These are phyloP conservation scores for Tylopilus sp. DNA, from an alignment of 768 basidiomycete species.

Conservation along the genomic window DNA sequence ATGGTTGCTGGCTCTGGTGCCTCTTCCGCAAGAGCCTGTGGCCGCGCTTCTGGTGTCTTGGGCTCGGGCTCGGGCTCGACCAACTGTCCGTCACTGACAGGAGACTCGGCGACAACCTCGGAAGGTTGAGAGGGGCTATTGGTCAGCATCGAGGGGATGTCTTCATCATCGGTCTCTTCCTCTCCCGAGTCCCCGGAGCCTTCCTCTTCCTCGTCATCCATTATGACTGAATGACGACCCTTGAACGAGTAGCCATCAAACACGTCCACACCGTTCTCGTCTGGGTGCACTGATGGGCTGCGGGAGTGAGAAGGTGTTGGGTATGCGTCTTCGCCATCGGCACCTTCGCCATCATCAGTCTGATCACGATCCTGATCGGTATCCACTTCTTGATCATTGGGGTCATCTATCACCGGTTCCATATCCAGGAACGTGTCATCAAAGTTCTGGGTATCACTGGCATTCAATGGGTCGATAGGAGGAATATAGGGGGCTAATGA, in stretches of 20 bases:
- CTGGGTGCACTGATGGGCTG: slow-evolving; percentile 61
- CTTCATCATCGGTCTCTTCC: slow-evolving; percentile 38
- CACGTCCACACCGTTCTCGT: slow-evolving; percentile 58
- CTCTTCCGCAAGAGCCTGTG: slow-evolving; percentile 32
- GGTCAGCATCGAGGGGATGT: slow-evolving; percentile 26
- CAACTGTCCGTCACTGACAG: slow-evolving; percentile 29
- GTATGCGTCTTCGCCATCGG: slow-evolving; percentile 71
- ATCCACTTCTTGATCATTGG: slow-evolving; percentile 58
- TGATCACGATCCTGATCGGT: slow-evolving; percentile 67
- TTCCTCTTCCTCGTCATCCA: slow-evolving; percentile 64
- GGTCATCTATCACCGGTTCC: slow-evolving; percentile 86
- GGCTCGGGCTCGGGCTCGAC: slow-evolving; percentile 61
- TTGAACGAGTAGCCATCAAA: slow-evolving; percentile 96
- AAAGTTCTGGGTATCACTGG: slow-evolving; percentile 96
- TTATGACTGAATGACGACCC: slow-evolving; percentile 73
- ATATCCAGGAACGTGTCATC: slow-evolving; percentile 96
- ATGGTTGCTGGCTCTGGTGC: slow-evolving; percentile 15
- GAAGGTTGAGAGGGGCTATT: slow-evolving; percentile 20
- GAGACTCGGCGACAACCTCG: slow-evolving; percentile 36
- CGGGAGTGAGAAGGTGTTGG: slow-evolving; percentile 80
- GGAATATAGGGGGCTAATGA: slow-evolving; percentile 84
- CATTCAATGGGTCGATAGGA: slow-evolving; percentile 85
- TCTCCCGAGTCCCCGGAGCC: slow-evolving; percentile 33
- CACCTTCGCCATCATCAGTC: slow-evolving; percentile 70
- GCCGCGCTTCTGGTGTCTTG: slow-evolving; percentile 73